A percentile compares a stretch with the other conserved stretches of the same genome.
These are phyloP conservation scores for Yamadazyma sp. DNA, from an alignment of 805 yeast genomes.

Conservation along the genomic window DNA sequence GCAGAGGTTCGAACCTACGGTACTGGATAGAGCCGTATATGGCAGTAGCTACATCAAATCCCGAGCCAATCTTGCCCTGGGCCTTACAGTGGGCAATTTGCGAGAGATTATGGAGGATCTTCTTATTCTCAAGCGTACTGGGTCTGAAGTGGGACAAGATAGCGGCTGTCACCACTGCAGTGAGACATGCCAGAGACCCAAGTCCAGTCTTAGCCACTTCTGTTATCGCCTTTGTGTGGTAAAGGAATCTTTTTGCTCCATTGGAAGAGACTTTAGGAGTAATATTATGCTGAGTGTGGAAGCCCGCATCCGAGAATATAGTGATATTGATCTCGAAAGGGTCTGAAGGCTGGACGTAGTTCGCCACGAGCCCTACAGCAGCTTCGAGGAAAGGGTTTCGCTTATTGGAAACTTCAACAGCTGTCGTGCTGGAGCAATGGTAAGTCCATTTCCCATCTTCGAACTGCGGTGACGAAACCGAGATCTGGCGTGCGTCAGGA, in stretches of 20 bases:
- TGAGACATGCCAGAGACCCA: slow-evolving; percentile 95
- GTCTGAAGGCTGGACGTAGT: slow-evolving; percentile 45
- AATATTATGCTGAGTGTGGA: slow-evolving; percentile 72
- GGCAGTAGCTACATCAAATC: slow-evolving; percentile 97
- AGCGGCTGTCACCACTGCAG: slow-evolving; percentile 74
- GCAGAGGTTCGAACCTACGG: slow-evolving; percentile 64
- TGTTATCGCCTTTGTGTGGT: slow-evolving; percentile 58
- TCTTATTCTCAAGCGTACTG: slow-evolving; percentile 16
- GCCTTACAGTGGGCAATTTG: slow-evolving; percentile 93
- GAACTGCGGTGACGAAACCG: slow-evolving; percentile 77
- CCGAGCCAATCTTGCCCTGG: slow-evolving; percentile 94
- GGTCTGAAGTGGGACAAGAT: slow-evolving; percentile 48
- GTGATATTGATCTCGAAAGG: slow-evolving; percentile 47
- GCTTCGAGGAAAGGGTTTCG: slow-evolving; percentile 76
- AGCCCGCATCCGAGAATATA: slow-evolving; percentile 82
- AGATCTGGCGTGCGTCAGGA: slow-evolving; percentile 27
- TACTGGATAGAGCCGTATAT: slow-evolving; percentile 86
- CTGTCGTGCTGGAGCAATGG: slow-evolving; percentile 19
- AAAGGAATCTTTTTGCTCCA: slow-evolving; percentile 49
- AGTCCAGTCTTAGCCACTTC: slow-evolving; percentile 90
- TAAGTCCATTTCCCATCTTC: slow-evolving; percentile 69
- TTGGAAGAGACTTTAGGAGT: slow-evolving; percentile 30
- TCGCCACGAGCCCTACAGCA: slow-evolving; percentile 54
- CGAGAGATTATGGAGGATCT: slow-evolving; percentile 69
- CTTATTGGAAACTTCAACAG: slow-evolving; percentile 29